Base-by-base conservation (phyloP, 345 rosid species). In the Heritiera littoralis region DNA sequence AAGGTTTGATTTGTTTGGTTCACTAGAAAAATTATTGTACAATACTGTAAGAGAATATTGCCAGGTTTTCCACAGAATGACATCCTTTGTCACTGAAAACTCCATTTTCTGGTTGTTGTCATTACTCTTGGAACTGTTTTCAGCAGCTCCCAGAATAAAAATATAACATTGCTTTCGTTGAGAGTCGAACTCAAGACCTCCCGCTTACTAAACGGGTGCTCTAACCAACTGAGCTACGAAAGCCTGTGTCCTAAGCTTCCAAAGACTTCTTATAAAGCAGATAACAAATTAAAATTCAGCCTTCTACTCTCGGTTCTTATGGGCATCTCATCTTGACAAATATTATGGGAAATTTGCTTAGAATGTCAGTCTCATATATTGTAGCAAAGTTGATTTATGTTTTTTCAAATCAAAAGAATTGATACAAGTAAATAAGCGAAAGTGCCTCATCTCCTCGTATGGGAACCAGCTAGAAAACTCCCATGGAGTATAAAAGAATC, bases 221-320 rank as follows among this genome's bases (percentile, higher is more conserved):
- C 95, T 93, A 94, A 94, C 95, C 97, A 90, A 88, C 95, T 94
- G 94, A 92, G 95, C 98, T 92, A 96, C 89, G 89, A 96, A 89
- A 92, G 98, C 97, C 4, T 11, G 3, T 13, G 4, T 13, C 0
- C 0, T 13, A 0, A 41, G 43, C 6, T 4, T 41, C 43, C 43
- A 41, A 41, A 41, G 6, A 2, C 3, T 2, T 35, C 3, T 35
- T 35, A 35, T 35, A 35, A 35, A 23, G 28, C 3, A 35, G 3
- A 3, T 35, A 35, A 35, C 38, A 41, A 38, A 38, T 2, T 2
- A 38, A 5, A 41, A 41, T 41, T 41, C 43, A 41, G 43, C 43
- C 43, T 4, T 41, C 4, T 41, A 7, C 58, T 5, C 15, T 51
- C 17, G 18, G 6, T 1, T 55, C 23, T 55, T 1, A 0, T 17